Conservation (phyloP, 2,329 filamentous ascomycete genomes). For the Hypoxylon sp. region DNA sequence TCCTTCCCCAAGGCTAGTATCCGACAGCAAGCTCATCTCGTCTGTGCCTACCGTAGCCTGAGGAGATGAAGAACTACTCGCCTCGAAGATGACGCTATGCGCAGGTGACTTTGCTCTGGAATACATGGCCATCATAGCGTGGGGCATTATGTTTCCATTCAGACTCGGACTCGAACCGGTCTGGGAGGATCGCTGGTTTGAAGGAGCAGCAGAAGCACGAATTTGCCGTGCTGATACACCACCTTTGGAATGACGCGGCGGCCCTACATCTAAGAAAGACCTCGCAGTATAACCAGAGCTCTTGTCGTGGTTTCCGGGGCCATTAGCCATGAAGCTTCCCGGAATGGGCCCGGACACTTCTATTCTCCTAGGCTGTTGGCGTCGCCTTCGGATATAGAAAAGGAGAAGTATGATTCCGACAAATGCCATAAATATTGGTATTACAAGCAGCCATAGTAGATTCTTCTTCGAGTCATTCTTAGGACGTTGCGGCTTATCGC, state of each 20-base stretch:
- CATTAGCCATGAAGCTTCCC: constrained; percentile 50
- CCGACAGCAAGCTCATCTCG: constrained; percentile 51
- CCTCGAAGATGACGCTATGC: constrained; percentile 34
- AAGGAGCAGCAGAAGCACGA: constrained; percentile 20
- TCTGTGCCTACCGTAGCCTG: constrained; percentile 31
- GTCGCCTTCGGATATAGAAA: constrained; percentile 48
- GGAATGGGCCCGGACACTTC: constrained; percentile 53
- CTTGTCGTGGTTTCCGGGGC: constrained; percentile 36
- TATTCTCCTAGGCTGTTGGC: constrained; percentile 41
- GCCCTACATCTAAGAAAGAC: constrained; percentile 45
- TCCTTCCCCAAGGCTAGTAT: constrained; percentile 50
- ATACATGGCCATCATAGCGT: constrained; percentile 47
- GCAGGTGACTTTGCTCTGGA: constrained; percentile 36
- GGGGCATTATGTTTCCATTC: constrained; percentile 37
- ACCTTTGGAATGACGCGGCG: constrained; percentile 22
- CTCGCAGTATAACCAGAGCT: constrained; percentile 39
- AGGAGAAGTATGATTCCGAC: constrained; percentile 45
- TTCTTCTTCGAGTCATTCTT: constrained; percentile 42
- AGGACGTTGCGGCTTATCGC: constrained; percentile 28
- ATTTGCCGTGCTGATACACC: constrained; percentile 17
- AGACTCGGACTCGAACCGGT: constrained; percentile 35
- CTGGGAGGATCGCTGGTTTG: constrained; percentile 38
- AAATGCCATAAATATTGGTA: constrained; percentile 46
- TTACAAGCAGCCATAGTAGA: constrained; percentile 51
- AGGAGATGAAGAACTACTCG: constrained; percentile 38